phyloP scores from a whole-genome alignment of 2,329 filamentous ascomycete species.

The Daldinia eschscholtzii region DNA sequence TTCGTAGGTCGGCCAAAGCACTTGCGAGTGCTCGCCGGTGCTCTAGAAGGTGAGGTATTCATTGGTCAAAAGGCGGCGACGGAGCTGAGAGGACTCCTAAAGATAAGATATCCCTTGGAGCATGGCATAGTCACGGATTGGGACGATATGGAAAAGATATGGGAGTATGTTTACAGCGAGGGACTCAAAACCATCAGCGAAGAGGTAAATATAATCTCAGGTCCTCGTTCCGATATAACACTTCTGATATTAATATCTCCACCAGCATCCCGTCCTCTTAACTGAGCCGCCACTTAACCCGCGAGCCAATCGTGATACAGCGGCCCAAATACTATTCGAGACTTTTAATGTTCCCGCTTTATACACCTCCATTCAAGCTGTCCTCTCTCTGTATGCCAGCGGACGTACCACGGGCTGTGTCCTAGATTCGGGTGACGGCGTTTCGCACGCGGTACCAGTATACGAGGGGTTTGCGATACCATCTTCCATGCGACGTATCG shows the following conservation, averaged over 20 bases:
- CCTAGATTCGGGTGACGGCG: conserved; percentile 93
- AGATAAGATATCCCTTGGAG: conserved; percentile 95
- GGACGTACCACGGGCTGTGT: conserved; percentile 97
- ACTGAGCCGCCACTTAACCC: conserved; percentile 97
- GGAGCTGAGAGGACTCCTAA: conserved; percentile 90
- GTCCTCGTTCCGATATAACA: conserved; percentile 5
- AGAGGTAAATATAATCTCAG: conserved; percentile 72
- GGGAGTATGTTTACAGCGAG: conserved; percentile 97
- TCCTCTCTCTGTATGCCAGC: conserved; percentile 94
- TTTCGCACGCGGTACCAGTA: conserved; percentile 96
- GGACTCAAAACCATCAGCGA: conserved; percentile 97
- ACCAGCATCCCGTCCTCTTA: conserved; percentile 89
- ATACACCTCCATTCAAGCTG: conserved; percentile 97
- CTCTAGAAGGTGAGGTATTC: conserved; percentile 95
- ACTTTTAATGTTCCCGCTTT: conserved; percentile 98
- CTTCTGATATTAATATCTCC: conserved; percentile 5
- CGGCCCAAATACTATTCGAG: conserved; percentile 97
- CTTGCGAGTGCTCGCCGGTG: conserved; percentile 92
- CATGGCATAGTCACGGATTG: conserved; percentile 99
- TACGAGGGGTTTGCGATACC: conserved; percentile 98
- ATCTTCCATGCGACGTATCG: conserved; percentile 93
- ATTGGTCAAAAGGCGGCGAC: conserved; percentile 91
- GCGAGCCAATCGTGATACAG: conserved; percentile 93
- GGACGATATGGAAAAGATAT: conserved; percentile 99
- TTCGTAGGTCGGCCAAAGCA: conserved; percentile 98